Percentiles rank a stretch among this genome's conserved stretches.
Conservation (phyloP, 1,284 basidiomycete species). For the Leccinum olivaceoglutinosum region DNA sequence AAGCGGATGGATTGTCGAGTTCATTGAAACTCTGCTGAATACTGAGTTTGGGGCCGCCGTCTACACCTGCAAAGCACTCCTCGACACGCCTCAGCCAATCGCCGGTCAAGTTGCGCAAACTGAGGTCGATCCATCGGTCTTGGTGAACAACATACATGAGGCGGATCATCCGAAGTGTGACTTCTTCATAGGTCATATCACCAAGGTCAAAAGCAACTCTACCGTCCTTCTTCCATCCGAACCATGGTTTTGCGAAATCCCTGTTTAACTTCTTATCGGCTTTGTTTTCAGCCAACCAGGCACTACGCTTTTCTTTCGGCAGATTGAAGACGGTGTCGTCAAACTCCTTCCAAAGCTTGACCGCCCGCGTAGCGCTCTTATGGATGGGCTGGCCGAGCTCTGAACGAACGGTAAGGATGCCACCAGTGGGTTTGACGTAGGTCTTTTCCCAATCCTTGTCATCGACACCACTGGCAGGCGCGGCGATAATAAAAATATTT, state of each 20-base stretch:
- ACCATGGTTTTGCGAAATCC: constrained; percentile 97
- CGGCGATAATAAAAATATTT: constrained; percentile 94
- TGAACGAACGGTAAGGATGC: constrained; percentile 93
- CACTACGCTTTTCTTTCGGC: constrained; percentile 88
- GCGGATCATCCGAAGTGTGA: constrained; percentile 84
- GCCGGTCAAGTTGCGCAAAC: constrained; percentile 91
- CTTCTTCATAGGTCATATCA: constrained; percentile 99
- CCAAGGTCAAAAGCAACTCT: constrained; percentile 80
- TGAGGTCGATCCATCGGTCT: constrained; percentile 89
- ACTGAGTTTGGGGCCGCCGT: constrained; percentile 76
- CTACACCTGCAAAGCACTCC: constrained; percentile 94
- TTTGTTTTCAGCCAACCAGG: constrained; percentile 85
- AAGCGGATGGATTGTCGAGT: constrained; percentile 78
- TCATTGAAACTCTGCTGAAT: constrained; percentile 85
- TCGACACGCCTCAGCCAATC: constrained; percentile 97
- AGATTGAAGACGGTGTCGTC: constrained; percentile 94
- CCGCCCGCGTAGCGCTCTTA: constrained; percentile 94
- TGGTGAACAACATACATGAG: constrained; percentile 93
- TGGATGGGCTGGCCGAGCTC: constrained; percentile 99
- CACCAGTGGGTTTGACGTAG: constrained; percentile 91
- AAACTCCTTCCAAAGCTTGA: constrained; percentile 98
- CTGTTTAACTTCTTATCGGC: constrained; percentile 88
- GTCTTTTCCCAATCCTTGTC: constrained; percentile 94
- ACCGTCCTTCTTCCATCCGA: constrained; percentile 91
- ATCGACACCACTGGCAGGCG: constrained; percentile 72